These are phyloP conservation scores for Cupressus sempervirens DNA, from an alignment of 75 land plant species.

Conservation along the genomic window DNA sequence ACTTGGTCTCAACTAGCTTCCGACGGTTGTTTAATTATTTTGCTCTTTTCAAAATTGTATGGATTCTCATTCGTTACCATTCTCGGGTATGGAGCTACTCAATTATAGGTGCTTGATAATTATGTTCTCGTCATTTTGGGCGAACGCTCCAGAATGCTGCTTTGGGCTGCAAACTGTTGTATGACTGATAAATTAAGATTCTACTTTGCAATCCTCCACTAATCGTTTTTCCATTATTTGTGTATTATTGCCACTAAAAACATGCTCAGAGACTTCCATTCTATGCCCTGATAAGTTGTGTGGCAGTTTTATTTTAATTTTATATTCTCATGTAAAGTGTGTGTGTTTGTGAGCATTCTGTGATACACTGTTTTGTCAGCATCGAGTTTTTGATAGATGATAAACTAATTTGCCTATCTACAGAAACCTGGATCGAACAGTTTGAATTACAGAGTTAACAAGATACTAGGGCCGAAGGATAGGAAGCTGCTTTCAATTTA, in stretches of 20 bases:
- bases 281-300: neutral
- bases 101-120: neutral
- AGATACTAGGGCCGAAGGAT: slow-evolving; percentile 1
- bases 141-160: neutral
- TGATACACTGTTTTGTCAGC: neutral
- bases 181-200: neutral
- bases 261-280: neutral
- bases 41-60: neutral
- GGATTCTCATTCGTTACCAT: neutral
- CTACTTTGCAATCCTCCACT: neutral
- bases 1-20: neutral
- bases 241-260: neutral
- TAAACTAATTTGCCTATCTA: neutral
- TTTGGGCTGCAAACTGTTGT: neutral
- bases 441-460: neutral
- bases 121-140: neutral
- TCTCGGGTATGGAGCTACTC: neutral
- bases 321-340: neutral
- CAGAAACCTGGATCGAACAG: slow-evolving; percentile 1
- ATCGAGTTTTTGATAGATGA: neutral
- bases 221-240: neutral
- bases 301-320: neutral
- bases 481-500: neutral
- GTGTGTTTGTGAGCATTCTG: neutral
- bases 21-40: neutral